phyloP scores from a whole-genome alignment of 176 grass and related monocot species.

The Coix lacrymajobi region DNA sequence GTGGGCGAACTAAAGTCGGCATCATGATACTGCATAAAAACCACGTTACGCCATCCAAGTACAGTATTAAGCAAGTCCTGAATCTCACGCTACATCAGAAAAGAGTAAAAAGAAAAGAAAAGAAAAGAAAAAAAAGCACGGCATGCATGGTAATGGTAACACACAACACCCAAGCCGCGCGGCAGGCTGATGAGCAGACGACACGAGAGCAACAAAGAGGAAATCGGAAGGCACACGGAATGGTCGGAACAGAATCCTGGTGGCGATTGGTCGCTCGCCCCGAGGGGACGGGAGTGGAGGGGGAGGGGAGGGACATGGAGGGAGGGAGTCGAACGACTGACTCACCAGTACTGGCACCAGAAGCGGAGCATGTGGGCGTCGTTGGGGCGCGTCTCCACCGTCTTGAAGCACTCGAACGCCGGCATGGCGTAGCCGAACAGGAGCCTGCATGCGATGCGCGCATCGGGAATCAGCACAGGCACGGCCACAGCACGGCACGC shows the following conservation, averaged over 20 bases:
- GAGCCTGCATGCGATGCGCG: conserved; percentile 21
- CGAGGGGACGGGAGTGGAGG: neutral
- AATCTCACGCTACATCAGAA: conserved; percentile 20
- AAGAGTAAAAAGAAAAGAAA: neutral
- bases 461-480: neutral
- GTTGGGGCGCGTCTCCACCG: conserved; percentile 59
- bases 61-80: neutral
- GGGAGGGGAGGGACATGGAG: neutral
- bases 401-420: conserved; percentile 96
- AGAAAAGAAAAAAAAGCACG: neutral
- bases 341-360: conserved; percentile 97
- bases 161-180: neutral
- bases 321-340: neutral
- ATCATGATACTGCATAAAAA: conserved; percentile 20
- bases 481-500: too few relatives aligned
- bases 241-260: neutral
- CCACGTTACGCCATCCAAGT: conserved; percentile 15
- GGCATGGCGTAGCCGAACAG: conserved; percentile 88
- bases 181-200: neutral
- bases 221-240: neutral
- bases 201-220: neutral
- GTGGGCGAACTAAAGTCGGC: conserved; percentile 25
- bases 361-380: conserved; percentile 69
- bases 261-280: neutral
- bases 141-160: neutral